phyloP scores from a whole-genome alignment of 306 rosid genomes.

The Elaeagnus macrophylla region DNA sequence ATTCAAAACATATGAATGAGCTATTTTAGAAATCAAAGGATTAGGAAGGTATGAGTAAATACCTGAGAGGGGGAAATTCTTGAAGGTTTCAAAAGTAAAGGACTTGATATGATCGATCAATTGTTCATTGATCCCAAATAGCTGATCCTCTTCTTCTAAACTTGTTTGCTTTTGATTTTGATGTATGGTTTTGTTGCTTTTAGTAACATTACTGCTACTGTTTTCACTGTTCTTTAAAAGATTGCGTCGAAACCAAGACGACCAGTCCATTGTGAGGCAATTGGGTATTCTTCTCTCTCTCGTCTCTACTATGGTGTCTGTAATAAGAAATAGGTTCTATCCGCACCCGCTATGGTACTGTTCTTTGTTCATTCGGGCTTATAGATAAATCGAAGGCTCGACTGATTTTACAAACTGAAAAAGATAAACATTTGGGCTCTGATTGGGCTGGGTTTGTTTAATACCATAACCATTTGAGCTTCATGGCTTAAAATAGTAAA shows the following conservation, averaged over 20 bases:
- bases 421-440: too few species aligned
- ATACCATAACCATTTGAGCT: too few species aligned
- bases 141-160: constrained; percentile 14
- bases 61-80: constrained; percentile 67
- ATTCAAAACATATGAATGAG: background rate
- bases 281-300: background rate
- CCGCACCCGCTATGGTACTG: too few species aligned
- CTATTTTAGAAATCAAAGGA: background rate
- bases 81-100: constrained; percentile 68
- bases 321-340: background rate
- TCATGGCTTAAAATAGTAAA: too few species aligned
- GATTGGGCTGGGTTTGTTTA: too few species aligned
- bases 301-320: too few species aligned
- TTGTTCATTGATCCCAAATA: constrained; percentile 50
- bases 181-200: constrained; percentile 22
- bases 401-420: too few species aligned
- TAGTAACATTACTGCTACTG: too few species aligned
- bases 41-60: background rate
- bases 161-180: constrained; percentile 6
- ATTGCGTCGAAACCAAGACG: constrained; percentile 57
- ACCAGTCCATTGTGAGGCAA: constrained; percentile 32
- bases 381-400: too few species aligned
- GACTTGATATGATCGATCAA: constrained; percentile 53
- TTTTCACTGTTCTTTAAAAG: constrained; percentile 23
- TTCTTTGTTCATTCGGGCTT: too few species aligned